Base-by-base conservation (phyloP, 2,329 filamentous ascomycete species). In the Tricladium varicosporioides region DNA sequence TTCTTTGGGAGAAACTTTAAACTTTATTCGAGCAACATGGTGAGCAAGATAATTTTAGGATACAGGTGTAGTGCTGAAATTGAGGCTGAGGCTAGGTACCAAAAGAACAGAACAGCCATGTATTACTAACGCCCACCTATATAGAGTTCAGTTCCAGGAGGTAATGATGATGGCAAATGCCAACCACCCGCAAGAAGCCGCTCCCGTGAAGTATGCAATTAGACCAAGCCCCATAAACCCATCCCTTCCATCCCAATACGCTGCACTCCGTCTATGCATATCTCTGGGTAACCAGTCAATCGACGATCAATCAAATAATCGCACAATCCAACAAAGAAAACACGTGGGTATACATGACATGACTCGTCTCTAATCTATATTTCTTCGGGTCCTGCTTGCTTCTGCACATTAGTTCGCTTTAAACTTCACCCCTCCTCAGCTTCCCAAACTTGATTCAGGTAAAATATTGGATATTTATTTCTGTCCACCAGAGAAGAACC, bases 401-500 rank as follows among this genome's bases (percentile, higher is more conserved):
- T 40, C 36, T 40, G 36, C 36, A 11, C n/a, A 40, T 40, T 40
- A 40, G n/a, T 2, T n/a, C n/a, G 10, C 36, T 40, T 40, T 10
- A 4, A n/a, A 11, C n/a, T 13, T 40, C 36, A 40, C 9, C 36
- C 11, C n/a, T 40, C 36, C n/a, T 40, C 11, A 10, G 36, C 9
- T 40, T 40, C 11, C 36, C n/a, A 11, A 40, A 13, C 5, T 40
- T 10, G 36, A 40, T 10, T n/a, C 36, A 40, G 36, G 11, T 11
- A 40, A 13, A 4, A 27, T 27, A 27, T 11, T 40, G 36, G 36
- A n/a, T 19, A 45, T 58, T 54, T 66, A 71, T 59, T 70, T 71
- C 64, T 69, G 67, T 27, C 68, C 69, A 5, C 68, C 69, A 13
- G 68, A 71, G 62, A 71, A 71, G 60, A 71, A 71, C 69, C 70